Evolutionary conservation across 768 basidiomycete genomes (phyloP).

Genomic region (Lentinus brumalis): DNA sequence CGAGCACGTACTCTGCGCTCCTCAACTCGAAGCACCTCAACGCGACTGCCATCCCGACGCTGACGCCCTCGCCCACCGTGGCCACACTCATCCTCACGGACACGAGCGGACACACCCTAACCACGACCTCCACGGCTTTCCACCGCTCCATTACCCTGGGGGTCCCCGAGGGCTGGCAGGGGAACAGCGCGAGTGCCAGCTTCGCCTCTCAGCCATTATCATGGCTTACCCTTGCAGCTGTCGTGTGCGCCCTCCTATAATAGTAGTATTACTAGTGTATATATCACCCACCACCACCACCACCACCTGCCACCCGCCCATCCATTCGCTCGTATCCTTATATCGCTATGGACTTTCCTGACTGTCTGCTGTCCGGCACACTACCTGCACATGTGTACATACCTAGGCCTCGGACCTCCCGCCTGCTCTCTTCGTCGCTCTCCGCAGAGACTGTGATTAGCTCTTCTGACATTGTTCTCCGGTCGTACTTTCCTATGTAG

Average conservation of each 20-base stretch:
- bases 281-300: not conserved
- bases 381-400: not conserved
- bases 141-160: slow-evolving; percentile 58
- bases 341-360: not conserved
- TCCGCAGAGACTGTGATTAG: slow-evolving; percentile 1
- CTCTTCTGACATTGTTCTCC: not conserved
- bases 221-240: not conserved
- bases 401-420: not conserved
- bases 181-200: not conserved
- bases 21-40: slow-evolving; percentile 46
- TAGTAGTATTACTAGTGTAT: not conserved
- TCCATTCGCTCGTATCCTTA: not conserved
- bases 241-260: not conserved
- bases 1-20: slow-evolving; percentile 69
- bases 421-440: not conserved
- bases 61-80: slow-evolving; percentile 51
- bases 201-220: not conserved
- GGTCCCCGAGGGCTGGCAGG: slow-evolving; percentile 60
- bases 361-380: not conserved
- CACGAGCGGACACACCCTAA: slow-evolving; percentile 51
- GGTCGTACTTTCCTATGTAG: too few relatives aligned
- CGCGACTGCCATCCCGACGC: slow-evolving; percentile 57
- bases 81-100: slow-evolving; percentile 62
- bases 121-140: slow-evolving; percentile 51
- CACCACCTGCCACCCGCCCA: not conserved